Conservation (phyloP, 225 moss, liverwort and hornwort genomes). For the Climacium dendroides region DNA sequence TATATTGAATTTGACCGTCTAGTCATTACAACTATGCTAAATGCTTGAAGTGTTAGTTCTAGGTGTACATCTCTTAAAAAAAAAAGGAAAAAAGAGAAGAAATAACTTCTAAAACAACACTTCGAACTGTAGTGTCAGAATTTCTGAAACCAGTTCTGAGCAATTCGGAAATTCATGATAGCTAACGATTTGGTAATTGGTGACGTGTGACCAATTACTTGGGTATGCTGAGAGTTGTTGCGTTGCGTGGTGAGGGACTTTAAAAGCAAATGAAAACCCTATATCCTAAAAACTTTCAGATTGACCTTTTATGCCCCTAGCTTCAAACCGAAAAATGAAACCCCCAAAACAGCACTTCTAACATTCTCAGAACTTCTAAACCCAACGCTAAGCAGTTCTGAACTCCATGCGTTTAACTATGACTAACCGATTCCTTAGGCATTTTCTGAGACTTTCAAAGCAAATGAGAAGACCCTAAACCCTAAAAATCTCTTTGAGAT, state of each 20-base stretch:
- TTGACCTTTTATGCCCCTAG: background rate
- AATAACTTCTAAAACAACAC: background rate
- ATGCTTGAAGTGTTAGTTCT: background rate
- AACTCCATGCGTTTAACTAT: background rate
- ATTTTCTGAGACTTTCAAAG: background rate
- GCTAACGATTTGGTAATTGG: background rate
- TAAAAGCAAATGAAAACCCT: background rate
- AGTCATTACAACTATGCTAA: background rate
- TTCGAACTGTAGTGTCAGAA: background rate
- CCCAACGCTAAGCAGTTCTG: background rate
- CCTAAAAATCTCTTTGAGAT: background rate
- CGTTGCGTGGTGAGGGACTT: background rate
- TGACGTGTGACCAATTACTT: background rate
- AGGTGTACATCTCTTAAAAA: background rate
- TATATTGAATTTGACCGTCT: background rate
- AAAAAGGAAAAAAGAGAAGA: too few relatives aligned
- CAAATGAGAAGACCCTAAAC: background rate
- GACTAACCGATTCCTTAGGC: background rate
- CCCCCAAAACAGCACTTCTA: background rate
- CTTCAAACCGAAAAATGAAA: background rate
- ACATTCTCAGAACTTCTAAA: background rate
- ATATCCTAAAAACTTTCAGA: background rate
- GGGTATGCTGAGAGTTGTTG: background rate
- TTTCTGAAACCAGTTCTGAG: background rate
- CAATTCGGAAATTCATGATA: background rate